These are phyloP conservation scores for Chlorella sp. DNA, from an alignment of 139 green algal species.

Conservation along the genomic window DNA sequence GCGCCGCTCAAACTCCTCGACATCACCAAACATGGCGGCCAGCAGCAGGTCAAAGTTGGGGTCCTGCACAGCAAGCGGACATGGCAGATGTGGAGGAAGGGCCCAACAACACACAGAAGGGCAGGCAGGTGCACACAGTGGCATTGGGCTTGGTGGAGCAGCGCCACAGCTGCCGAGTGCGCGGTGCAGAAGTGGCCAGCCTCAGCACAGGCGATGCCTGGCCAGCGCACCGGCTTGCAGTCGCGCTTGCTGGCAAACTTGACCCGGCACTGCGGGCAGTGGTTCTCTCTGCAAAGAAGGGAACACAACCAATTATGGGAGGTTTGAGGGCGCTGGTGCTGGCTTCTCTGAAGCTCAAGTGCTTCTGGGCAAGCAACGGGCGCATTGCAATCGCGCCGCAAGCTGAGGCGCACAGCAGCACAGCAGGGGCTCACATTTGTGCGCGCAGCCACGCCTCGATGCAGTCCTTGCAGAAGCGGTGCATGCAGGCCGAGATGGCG, in stretches of 20 bases:
- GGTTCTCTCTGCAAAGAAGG: slow-evolving; percentile 45
- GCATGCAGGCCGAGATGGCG: slow-evolving; percentile 58
- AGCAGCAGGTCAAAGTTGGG: slow-evolving; percentile 48
- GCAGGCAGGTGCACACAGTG: too few relatives aligned
- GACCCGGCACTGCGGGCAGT: slow-evolving; percentile 51
- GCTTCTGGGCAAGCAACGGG: too few relatives aligned
- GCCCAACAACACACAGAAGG: too few relatives aligned
- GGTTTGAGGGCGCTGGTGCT: too few relatives aligned
- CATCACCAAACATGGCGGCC: slow-evolving; percentile 42
- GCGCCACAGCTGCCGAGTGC: too few relatives aligned
- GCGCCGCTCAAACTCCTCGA: slow-evolving; percentile 37
- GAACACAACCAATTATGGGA: too few relatives aligned
- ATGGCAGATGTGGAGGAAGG: neutral
- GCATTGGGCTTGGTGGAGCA: neutral
- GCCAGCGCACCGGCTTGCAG: slow-evolving; percentile 40
- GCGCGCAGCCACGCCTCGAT: slow-evolving; percentile 60
- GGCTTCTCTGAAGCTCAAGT: too few relatives aligned
- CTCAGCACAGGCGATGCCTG: too few relatives aligned
- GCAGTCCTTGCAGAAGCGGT: slow-evolving; percentile 60
- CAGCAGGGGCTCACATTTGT: slow-evolving; percentile 31
- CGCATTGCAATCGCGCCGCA: too few relatives aligned
- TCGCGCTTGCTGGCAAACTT: slow-evolving; percentile 52
- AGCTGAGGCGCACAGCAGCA: too few relatives aligned
- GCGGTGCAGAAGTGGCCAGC: too few relatives aligned
- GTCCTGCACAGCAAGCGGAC: slow-evolving; percentile 24